Conservation (phyloP, 1,139 yeast genomes). For the Yamadazyma dendronema region DNA sequence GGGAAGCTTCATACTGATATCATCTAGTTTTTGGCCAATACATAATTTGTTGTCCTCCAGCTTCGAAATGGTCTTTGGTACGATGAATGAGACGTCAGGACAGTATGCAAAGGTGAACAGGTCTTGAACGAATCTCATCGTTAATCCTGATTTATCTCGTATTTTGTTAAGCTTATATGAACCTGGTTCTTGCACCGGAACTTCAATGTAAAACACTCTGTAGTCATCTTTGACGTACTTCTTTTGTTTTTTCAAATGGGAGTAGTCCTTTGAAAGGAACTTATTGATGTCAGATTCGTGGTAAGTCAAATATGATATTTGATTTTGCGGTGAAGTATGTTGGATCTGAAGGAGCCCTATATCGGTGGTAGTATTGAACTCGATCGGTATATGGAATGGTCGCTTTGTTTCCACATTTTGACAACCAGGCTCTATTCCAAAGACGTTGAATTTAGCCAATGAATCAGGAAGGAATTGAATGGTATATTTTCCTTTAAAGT, state of each 20-base stretch:
- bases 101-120: conserved; percentile 71
- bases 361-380: conserved; percentile 76
- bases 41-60: conserved; percentile 48
- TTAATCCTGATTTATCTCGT: conserved; percentile 60
- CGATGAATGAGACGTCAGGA: conserved; percentile 61
- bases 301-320: conserved; percentile 49
- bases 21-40: conserved; percentile 43
- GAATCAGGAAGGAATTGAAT: conserved; percentile 91
- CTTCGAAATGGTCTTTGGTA: conserved; percentile 25
- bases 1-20: conserved; percentile 36
- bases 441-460: conserved; percentile 80
- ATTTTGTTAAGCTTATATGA: conserved; percentile 67
- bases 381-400: conserved; percentile 59
- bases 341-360: conserved; percentile 68
- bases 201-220: conserved; percentile 46
- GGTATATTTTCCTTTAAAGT: conserved; percentile 82
- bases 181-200: conserved; percentile 71
- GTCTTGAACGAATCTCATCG: conserved; percentile 62
- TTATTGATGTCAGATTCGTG: conserved; percentile 54
- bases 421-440: conserved; percentile 58
- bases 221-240: conserved; percentile 25
- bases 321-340: conserved; percentile 56
- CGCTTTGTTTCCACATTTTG: conserved; percentile 33
- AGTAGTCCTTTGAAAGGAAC: conserved; percentile 41
- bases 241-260: conserved; percentile 27